A percentile compares a stretch with the other conserved stretches of the same genome.
phyloP scores from a whole-genome alignment of 2,329 filamentous ascomycete genomes.

The Pseudovirgaria hyperparasitica region DNA sequence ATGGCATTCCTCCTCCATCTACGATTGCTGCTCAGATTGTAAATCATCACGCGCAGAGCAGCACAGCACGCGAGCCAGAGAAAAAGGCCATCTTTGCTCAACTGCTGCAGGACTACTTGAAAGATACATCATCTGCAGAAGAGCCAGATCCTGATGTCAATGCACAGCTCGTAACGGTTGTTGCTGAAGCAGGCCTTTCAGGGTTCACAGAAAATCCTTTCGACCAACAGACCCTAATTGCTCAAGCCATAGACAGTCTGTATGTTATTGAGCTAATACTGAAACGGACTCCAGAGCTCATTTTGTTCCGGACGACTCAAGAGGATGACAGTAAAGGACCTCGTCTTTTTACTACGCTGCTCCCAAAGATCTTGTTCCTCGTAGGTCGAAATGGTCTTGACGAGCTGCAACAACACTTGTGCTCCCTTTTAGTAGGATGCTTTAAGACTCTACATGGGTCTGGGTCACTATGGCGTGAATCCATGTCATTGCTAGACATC shows the following conservation, averaged over 20 bases:
- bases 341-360: conserved; percentile 38
- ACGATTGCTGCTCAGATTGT: conserved; percentile 82
- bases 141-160: conserved; percentile 64
- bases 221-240: conserved; percentile 41
- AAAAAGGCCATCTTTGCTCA: conserved; percentile 64
- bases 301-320: conserved; percentile 28
- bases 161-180: conserved; percentile 74
- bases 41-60: conserved; percentile 59
- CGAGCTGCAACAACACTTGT: conserved; percentile 24
- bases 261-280: conserved; percentile 66
- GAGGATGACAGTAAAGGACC: conserved; percentile 17
- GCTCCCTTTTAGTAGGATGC: conserved; percentile 23
- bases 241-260: conserved; percentile 58
- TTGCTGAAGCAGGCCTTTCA: conserved; percentile 67
- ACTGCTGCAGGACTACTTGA: conserved; percentile 52
- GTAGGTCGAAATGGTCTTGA: conserved; percentile 29
- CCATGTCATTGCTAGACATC: conserved; percentile 18
- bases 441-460: conserved; percentile 22
- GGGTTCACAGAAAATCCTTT: conserved; percentile 58
- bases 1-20: conserved; percentile 44
- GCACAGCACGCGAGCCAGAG: conserved; percentile 47
- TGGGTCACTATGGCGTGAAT: conserved; percentile 22
- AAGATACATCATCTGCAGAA: conserved; percentile 32
- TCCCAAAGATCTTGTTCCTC: conserved; percentile 39
- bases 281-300: conserved; percentile 58